Conservation (phyloP, 2,329 filamentous ascomycete species). For the Hortaea sp. region DNA sequence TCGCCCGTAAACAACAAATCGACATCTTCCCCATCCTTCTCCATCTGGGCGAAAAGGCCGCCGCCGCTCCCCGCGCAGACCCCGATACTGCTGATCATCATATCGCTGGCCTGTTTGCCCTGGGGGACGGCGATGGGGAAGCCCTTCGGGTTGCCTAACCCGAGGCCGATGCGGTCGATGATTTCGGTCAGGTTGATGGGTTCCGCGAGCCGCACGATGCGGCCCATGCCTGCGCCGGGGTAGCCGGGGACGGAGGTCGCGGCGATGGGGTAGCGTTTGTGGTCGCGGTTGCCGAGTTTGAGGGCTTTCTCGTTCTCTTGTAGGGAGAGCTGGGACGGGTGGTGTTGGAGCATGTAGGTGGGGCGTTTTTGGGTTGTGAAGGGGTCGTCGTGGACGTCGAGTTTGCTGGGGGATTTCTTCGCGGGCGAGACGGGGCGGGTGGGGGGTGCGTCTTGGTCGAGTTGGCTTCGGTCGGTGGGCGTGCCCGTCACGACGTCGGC, state of each 20-base stretch:
- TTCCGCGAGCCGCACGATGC: conserved; percentile 45
- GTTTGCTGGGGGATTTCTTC: conserved; percentile 2
- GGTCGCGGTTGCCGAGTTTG: conserved; percentile 32
- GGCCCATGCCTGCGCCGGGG: conserved; percentile 49
- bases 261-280: conserved; percentile 45
- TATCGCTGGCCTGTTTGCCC: conserved; percentile 41
- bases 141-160: conserved; percentile 57
- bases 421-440: conserved; percentile 1
- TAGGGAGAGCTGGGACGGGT: conserved; percentile 35
- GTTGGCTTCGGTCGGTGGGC: conserved; percentile 17
- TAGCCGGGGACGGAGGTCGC: conserved; percentile 34
- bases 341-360: conserved; percentile 35
- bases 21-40: conserved; percentile 39
- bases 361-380: conserved; percentile 27
- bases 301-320: conserved; percentile 22
- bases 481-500: conserved; percentile 68
- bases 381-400: conserved; percentile 13
- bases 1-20: conserved; percentile 87
- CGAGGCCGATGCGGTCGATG: conserved; percentile 50
- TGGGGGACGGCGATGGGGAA: conserved; percentile 57
- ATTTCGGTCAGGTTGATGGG: conserved; percentile 47
- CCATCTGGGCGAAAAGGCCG: conserved; percentile 57
- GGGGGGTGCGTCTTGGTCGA: conserved; percentile 1
- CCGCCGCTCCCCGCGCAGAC: conserved; percentile 87
- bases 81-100: conserved; percentile 59